Conservation (phyloP, 768 basidiomycete genomes). For the Tylopilus sp. region DNA sequence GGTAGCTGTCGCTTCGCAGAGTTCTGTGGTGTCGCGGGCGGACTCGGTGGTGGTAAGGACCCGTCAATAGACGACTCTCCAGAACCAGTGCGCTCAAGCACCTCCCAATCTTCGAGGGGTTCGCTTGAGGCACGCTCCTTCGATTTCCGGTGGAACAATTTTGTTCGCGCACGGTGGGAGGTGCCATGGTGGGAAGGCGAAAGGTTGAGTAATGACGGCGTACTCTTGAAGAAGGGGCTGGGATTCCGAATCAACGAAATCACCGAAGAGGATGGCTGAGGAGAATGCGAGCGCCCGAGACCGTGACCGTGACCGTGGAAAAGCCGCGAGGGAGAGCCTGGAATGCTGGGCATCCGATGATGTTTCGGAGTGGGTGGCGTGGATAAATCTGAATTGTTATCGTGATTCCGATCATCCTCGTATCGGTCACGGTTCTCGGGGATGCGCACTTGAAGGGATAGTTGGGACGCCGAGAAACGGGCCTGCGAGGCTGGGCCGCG, state of each 20-base stretch:
- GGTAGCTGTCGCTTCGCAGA: conserved; percentile 14
- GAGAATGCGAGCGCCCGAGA: conserved; percentile 23
- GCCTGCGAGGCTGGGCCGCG: conserved; percentile 28
- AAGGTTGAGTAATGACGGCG: conserved; percentile 29
- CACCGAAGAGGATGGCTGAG: conserved; percentile 34
- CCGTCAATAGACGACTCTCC: conserved; percentile 24
- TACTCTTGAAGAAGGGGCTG: conserved; percentile 34
- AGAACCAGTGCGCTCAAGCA: conserved; percentile 29
- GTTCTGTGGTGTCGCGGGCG: conserved; percentile 22
- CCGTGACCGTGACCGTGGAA: conserved; percentile 19
- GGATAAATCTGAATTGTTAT: conserved; percentile 30
- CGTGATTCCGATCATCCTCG: conserved; percentile 30
- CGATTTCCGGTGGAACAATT: conserved; percentile 34
- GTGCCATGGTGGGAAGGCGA: conserved; percentile 32
- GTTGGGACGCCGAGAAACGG: conserved; percentile 32
- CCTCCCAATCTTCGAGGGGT: conserved; percentile 32
- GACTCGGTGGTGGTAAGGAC: conserved; percentile 18
- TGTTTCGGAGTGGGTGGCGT: conserved; percentile 32
- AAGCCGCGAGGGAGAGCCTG: conserved; percentile 30
- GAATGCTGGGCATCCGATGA: conserved; percentile 28
- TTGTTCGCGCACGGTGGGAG: conserved; percentile 27
- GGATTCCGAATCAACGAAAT: conserved; percentile 34
- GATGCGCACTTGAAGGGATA: conserved; percentile 32
- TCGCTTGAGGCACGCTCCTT: conserved; percentile 34
- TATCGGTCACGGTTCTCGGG: conserved; percentile 32